Evolutionary conservation across 306 rosid genomes (phyloP).

Genomic region (Cucumis hystrix): DNA sequence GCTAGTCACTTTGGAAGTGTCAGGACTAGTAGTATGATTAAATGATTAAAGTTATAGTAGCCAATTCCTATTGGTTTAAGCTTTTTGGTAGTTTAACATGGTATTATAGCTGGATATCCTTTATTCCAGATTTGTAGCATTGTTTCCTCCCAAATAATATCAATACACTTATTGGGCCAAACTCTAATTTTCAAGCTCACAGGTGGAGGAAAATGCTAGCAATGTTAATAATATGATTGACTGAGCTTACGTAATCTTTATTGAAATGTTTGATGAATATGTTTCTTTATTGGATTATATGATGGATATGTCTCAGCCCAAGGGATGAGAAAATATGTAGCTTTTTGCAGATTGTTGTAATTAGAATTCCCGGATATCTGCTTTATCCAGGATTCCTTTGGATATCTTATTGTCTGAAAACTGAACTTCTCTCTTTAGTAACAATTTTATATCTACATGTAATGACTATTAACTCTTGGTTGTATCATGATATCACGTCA

Average conservation of each 20-base stretch:
- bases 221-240: background rate
- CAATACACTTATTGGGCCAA: background rate
- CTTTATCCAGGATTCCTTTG: background rate
- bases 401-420: background rate
- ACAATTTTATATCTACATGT: background rate
- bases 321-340: background rate
- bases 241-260: background rate
- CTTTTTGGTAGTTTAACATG: background rate
- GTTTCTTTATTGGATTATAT: background rate
- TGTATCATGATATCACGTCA: background rate
- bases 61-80: background rate
- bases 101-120: background rate
- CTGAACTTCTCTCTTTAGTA: background rate
- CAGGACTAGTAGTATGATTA: background rate
- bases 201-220: background rate
- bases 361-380: background rate
- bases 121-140: background rate
- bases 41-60: background rate
- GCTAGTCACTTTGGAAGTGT: background rate
- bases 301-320: background rate
- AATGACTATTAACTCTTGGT: background rate
- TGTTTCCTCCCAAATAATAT: background rate
- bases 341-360: background rate
- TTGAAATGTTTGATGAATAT: background rate
- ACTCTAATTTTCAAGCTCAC: background rate